Percentiles rank a stretch among this genome's conserved stretches.
Conservation (phyloP, 148 eudicot genomes). For the Rheum nobile region DNA sequence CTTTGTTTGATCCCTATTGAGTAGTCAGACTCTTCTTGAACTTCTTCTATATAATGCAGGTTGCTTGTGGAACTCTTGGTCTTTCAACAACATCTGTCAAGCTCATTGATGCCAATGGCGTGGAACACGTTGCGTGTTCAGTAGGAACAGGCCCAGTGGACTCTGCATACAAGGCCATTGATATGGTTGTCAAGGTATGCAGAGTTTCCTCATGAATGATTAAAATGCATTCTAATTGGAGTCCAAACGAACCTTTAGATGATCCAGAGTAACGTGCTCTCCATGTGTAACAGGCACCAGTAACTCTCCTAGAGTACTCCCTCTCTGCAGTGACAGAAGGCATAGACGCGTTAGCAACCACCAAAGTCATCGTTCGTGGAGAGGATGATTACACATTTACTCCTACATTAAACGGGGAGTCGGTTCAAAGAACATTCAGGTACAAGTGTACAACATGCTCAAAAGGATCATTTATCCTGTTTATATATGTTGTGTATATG, state of each 20-base stretch:
- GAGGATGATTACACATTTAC: slow-evolving; percentile 35
- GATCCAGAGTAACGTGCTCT: background rate
- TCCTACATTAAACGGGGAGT: slow-evolving; percentile 43
- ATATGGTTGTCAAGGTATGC: slow-evolving; percentile 70
- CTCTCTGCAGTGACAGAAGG: slow-evolving; percentile 76
- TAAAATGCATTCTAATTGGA: too few relatives aligned
- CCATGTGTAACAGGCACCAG: slow-evolving; percentile 44
- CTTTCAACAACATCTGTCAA: slow-evolving; percentile 89
- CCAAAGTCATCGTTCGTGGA: slow-evolving; percentile 61
- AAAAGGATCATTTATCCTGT: background rate
- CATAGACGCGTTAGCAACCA: slow-evolving; percentile 85
- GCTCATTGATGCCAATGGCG: slow-evolving; percentile 61
- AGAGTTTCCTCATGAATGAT: background rate
- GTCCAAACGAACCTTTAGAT: background rate
- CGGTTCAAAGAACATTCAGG: slow-evolving; percentile 63
- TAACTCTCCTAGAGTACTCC: slow-evolving; percentile 82
- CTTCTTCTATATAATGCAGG: slow-evolving; percentile 23
- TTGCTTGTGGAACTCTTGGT: slow-evolving; percentile 84
- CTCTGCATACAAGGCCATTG: slow-evolving; percentile 91
- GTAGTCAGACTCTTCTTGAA: background rate
- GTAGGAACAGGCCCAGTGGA: slow-evolving; percentile 95
- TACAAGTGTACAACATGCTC: slow-evolving; percentile 33
- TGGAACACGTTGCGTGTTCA: slow-evolving; percentile 63
- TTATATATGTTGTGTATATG: background rate
- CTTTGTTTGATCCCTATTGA: background rate